These are phyloP conservation scores for Gentiana straminea DNA, from an alignment of 257 asterid genomes.

Conservation along the genomic window DNA sequence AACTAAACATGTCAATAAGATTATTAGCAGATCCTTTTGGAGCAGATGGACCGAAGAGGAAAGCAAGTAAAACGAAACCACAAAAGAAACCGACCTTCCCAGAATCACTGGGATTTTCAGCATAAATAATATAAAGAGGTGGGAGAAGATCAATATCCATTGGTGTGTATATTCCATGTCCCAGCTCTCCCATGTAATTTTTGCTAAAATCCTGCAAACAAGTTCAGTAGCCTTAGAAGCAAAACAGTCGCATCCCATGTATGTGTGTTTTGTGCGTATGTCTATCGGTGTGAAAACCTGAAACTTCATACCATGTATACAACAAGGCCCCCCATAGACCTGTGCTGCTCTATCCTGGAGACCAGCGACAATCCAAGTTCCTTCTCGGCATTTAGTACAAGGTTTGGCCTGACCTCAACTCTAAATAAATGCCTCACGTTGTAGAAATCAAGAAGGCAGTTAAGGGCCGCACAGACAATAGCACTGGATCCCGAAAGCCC, in stretches of 20 bases:
- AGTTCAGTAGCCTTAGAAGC: background rate
- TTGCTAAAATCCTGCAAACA: constrained; percentile 61
- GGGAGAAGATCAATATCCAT: constrained; percentile 78
- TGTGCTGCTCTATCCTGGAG: constrained; percentile 97
- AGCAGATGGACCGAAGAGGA: too few species aligned
- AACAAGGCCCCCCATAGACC: constrained; percentile 78
- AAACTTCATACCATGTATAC: constrained; percentile 60
- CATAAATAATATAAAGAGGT: constrained; percentile 70
- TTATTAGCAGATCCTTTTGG: too few species aligned
- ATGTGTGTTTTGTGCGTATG: too few species aligned
- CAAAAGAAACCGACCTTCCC: constrained; percentile 53
- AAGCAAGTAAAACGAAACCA: too few species aligned
- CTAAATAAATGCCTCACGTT: constrained; percentile 67
- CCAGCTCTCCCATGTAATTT: constrained; percentile 63
- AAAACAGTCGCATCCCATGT: too few species aligned
- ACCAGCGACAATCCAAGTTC: constrained; percentile 99
- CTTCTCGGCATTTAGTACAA: constrained; percentile 82
- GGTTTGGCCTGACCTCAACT: constrained; percentile 82
- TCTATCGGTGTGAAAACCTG: background rate
- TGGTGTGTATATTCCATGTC: constrained; percentile 63
- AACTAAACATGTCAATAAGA: too few species aligned
- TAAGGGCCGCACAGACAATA: constrained; percentile 90
- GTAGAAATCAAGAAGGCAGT: constrained; percentile 91
- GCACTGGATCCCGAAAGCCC: constrained; percentile 99
- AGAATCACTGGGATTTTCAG: constrained; percentile 93